Evolutionary conservation across 2,329 filamentous ascomycete species (phyloP), one percentile per base, ranked within the genome.

Genomic region (Cadophora malorum): DNA sequence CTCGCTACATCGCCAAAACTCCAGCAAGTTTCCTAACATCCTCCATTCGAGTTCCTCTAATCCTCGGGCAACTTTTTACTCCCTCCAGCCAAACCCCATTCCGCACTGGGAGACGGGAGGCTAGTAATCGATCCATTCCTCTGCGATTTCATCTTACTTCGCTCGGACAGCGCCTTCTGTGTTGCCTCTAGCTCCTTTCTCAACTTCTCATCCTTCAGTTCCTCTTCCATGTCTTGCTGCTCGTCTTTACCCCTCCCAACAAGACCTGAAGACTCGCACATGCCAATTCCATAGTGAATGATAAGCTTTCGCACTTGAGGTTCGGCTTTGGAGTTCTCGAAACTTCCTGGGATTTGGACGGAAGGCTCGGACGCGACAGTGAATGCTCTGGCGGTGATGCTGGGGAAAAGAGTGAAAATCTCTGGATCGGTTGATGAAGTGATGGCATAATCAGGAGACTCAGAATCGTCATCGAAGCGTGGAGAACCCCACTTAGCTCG

Each of bases 1-100:
- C 10, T 45, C 41, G 19, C 16, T 16, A 19, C 4, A 16, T 19
- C 35, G 8, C 35, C 35, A 38, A 38, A 45, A 3, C 14, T 45
- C 35, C 41, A 45, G 12, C 12, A 45, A 45, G 16, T 19, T 19
- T 19, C 2, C 41, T 16, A 16, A 45, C 41, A 45, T 45, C 16
- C 41, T 19, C 14, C 12, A 16, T 45, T 45, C 41, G 16, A 45
- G 2, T 16, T 45, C 10, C 14, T 7, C 21, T 49, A 61, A 21
- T 61, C 38, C 19, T 61, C 38, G 31, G 38, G 58, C 35, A 25
- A 49, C 23, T 61, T 61, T 38, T 47, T 61, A n/a, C 28, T 45
- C 25, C 21, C 58, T 28, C 38, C 58, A 16, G 16, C 35, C 58
- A 45, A 41, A 16, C n/a, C n/a, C 23, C 38, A 47, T 21, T 45